Base-by-base conservation (phyloP, 2,329 filamentous ascomycete genomes). In the Hysterium pulicare region DNA sequence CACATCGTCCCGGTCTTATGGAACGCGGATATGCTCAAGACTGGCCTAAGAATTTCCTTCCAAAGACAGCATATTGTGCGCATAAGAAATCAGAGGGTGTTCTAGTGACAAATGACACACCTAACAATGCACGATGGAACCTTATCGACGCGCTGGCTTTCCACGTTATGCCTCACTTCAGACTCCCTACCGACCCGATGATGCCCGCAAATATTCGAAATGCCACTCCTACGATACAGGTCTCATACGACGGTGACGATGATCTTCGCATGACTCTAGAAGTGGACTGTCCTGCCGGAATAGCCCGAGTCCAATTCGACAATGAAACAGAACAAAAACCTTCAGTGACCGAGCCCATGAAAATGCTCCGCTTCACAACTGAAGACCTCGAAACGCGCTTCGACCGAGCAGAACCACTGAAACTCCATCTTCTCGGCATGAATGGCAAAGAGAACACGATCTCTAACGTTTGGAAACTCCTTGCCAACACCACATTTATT, bases 21-120 rank as follows among this genome's bases (percentile, higher is more conserved):
- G 57, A 43, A 24, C 54, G 69, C 31, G 69, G 69, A 0, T 73
- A 71, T 47, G 59, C 65, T 6, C 58, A 62, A 5, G 54, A 70
- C 40, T 75, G 73, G 73, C 60, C 64, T 0, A 65, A 66, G 39
- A 66, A 64, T 44, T 75, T 76, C 40, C 43, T 76, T 2, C 44
- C 62, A 1, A 50, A 53, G 24, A 58, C 53, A 8, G 55, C 50
- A 5, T 54, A 45, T 37, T 45, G 33, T 11, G 19, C 20, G 11
- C 34, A 23, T 22, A 19, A 15, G 17, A 34, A 41, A 15, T 21
- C 20, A 11, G 28, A 33, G 7, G 47, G 47, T 15, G 33, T 44
- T 9, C 15, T 49, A 0, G 49, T 54, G 4, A 47, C 49, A 20
- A 37, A 48, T 2, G 42, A 32, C 0, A 51, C 53, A n/a, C 38